These are phyloP conservation scores for Nicotiana noctiflora DNA, from an alignment of 257 asterid genomes.

Conservation along the genomic window DNA sequence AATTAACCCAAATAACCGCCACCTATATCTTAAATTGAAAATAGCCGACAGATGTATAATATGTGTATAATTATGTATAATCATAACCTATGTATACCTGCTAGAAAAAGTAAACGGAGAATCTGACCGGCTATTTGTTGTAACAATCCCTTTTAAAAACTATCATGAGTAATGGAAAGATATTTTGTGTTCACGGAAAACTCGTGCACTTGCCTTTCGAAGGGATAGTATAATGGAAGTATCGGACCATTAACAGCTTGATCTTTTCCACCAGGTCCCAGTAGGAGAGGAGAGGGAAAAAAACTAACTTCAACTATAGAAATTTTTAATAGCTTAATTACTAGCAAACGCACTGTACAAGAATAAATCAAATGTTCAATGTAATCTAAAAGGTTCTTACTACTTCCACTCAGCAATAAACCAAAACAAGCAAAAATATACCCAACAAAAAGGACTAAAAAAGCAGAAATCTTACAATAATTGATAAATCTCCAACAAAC, in stretches of 20 bases:
- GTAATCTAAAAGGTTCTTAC: not conserved
- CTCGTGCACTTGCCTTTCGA: not conserved
- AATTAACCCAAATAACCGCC: too few relatives aligned
- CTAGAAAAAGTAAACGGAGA: too few relatives aligned
- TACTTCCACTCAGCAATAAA: not conserved
- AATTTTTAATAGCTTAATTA: not conserved
- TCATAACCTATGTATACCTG: too few relatives aligned
- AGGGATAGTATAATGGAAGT: not conserved
- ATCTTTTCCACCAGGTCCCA: not conserved
- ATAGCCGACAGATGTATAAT: too few relatives aligned
- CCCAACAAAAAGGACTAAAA: too few relatives aligned
- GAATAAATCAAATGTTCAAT: not conserved
- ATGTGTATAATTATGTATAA: too few relatives aligned
- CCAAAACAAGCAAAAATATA: not conserved
- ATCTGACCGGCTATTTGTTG: too few relatives aligned
- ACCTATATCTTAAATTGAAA: too few relatives aligned
- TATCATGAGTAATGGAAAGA: not conserved
- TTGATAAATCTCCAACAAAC: conserved; percentile 65
- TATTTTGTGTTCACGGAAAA: not conserved
- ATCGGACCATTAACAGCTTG: not conserved
- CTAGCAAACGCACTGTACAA: not conserved
- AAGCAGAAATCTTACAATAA: not conserved
- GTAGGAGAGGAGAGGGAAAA: not conserved
- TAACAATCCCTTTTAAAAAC: not conserved
- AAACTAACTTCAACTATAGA: not conserved